A percentile compares a stretch with the other conserved stretches of the same genome.
phyloP scores from a whole-genome alignment of 2,329 filamentous ascomycete genomes.

The Hymenoscyphus salicellus region DNA sequence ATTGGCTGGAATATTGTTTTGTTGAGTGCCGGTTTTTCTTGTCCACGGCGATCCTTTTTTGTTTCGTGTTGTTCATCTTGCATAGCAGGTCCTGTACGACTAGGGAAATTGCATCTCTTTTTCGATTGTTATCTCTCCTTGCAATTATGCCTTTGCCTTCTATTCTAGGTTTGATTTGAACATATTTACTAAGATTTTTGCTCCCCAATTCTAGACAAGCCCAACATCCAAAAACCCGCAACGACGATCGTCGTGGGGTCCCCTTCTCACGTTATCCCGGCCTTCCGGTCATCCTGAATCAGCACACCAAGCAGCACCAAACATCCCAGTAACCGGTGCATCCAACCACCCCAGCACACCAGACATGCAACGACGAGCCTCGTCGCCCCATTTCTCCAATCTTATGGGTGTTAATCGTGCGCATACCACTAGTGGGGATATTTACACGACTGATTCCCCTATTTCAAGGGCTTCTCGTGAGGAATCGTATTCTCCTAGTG shows the following conservation, averaged over 20 bases:
- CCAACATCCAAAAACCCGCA: constrained; percentile 39
- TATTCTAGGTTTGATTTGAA: constrained; percentile 27
- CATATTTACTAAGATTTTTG: constrained; percentile 31
- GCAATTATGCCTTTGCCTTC: constrained; percentile 23
- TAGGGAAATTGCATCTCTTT: constrained; percentile 34
- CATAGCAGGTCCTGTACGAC: constrained; percentile 35
- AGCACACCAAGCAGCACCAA: constrained; percentile 24
- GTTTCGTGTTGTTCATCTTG: constrained; percentile 20
- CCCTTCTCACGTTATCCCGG: constrained; percentile 39
- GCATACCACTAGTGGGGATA: constrained; percentile 17
- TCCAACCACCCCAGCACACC: constrained; percentile 14
- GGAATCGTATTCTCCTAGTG: constrained; percentile 6
- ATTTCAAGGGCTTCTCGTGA: constrained; percentile 3
- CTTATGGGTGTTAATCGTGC: constrained; percentile 7
- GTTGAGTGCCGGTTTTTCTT: constrained; percentile 21
- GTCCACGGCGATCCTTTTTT: constrained; percentile 6
- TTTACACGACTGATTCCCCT: constrained; percentile 9
- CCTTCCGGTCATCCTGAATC: constrained; percentile 33
- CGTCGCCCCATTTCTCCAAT: constrained; percentile 10
- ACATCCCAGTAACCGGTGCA: constrained; percentile 12
- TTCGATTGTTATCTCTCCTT: constrained; percentile 30
- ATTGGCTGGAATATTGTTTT: constrained; percentile 15
- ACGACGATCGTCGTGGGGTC: constrained; percentile 46
- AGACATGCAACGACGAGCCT: constrained; percentile 6
- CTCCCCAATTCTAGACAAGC: constrained; percentile 37